Evolutionary conservation across 1,284 basidiomycete genomes (phyloP).

Genomic region (Ceratobasidium sp.): DNA sequence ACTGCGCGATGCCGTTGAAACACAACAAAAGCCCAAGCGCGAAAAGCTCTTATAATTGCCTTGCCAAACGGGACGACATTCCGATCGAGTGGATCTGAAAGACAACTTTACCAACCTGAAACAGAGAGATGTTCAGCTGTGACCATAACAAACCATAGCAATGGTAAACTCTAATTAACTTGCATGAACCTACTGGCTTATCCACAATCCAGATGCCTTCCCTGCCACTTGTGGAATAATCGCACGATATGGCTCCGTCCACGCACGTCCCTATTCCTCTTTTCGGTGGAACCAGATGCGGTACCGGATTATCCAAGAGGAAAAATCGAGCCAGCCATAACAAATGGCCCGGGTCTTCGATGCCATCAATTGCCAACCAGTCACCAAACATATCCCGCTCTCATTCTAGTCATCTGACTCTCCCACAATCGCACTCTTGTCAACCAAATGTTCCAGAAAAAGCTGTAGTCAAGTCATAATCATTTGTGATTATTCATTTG

Average conservation of each 20-base stretch:
- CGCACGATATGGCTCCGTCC: conserved; percentile 1
- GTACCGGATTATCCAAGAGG: conserved; percentile 1
- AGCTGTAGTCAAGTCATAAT: too few species aligned
- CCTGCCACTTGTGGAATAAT: conserved; percentile 13
- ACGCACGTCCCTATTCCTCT: conserved; percentile 9
- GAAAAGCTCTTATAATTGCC: conserved; percentile 14
- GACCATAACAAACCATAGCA: conserved; percentile 10
- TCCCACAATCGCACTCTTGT: too few species aligned
- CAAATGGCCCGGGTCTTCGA: too few species aligned
- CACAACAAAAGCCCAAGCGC: neutral
- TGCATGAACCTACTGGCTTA: neutral
- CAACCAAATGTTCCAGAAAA: too few species aligned
- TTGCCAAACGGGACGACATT: neutral
- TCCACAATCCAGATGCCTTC: neutral
- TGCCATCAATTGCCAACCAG: too few species aligned
- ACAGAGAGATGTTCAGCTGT: conserved; percentile 3
- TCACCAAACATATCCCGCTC: too few species aligned
- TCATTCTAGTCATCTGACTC: too few species aligned
- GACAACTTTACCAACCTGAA: conserved; percentile 4
- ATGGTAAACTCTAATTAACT: conserved; percentile 9
- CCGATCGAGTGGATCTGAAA: conserved; percentile 6
- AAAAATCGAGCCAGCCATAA: neutral
- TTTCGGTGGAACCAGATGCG: conserved; percentile 8
- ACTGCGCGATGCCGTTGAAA: neutral
- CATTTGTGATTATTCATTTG: too few species aligned